A percentile compares a stretch with the other conserved stretches of the same genome.
These are phyloP conservation scores for Wickerhamiella musiphila DNA, from an alignment of 805 yeast species.

Conservation along the genomic window DNA sequence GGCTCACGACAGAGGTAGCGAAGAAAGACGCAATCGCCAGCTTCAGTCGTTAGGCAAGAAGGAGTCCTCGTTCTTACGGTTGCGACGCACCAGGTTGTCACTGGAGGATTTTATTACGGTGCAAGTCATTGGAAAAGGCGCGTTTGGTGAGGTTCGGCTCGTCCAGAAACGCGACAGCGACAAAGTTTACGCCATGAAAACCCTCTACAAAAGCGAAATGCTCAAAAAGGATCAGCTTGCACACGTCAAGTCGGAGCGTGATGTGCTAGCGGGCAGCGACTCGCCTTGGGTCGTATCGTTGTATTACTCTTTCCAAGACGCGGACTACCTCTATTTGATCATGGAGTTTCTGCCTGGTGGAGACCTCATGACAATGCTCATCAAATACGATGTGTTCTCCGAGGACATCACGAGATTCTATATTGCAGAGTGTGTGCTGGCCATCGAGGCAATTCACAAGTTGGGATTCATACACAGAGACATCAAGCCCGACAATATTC, in stretches of 20 bases:
- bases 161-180: constrained; percentile 90
- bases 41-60: constrained; percentile 69
- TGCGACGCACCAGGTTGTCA: constrained; percentile 67
- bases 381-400: constrained; percentile 83
- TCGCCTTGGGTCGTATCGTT: constrained; percentile 80
- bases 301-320: constrained; percentile 68
- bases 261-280: constrained; percentile 79
- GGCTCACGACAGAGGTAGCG: constrained; percentile 54
- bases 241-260: constrained; percentile 90
- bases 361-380: constrained; percentile 85
- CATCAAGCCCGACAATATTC: constrained; percentile 90
- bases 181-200: constrained; percentile 87
- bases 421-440: constrained; percentile 91
- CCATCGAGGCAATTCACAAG: constrained; percentile 86
- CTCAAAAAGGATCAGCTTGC: constrained; percentile 87
- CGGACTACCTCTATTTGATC: constrained; percentile 53
- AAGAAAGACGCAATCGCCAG: constrained; percentile 72
- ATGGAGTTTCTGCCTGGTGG: constrained; percentile 80
- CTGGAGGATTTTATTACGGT: constrained; percentile 73
- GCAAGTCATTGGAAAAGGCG: constrained; percentile 89
- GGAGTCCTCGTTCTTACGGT: constrained; percentile 70
- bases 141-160: constrained; percentile 90
- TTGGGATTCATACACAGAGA: constrained; percentile 91
- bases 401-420: constrained; percentile 80
- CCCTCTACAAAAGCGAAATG: constrained; percentile 79